Base-by-base conservation (phyloP, 2,329 filamentous ascomycete species). In the Aspergillus felis region DNA sequence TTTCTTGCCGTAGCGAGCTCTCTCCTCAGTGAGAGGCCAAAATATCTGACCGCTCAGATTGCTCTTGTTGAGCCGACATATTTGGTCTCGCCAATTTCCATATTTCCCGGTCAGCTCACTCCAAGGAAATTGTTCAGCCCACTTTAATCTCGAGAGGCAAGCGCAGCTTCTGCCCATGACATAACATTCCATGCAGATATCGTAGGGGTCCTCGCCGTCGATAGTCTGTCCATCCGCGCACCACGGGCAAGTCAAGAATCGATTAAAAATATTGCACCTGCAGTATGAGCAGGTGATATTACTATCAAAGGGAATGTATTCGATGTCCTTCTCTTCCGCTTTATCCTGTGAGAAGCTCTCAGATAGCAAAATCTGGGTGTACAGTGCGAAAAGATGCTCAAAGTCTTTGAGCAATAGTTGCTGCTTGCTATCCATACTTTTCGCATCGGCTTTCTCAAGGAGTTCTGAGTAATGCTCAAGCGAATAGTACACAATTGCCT, bases 161-260 rank as follows among this genome's bases (percentile, higher is more conserved):
- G 84, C 85, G 71, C 94, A 99, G 49, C 92, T 96, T 53, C 94
- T 86, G 24, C 94, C 94, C 89, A 97, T 96, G n/a, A 87, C 89
- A 69, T 96, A 99, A 70, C 94, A 99, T 65, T 99, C 94, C 90
- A 99, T 92, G 69, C 94, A 99, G 24, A 99, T 83, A 71, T 99
- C 94, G 71, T 97, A 99, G 0, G 90, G 90, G 68, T 97, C 86
- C 32, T 87, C 90, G 55, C 91, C 88, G 32, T 86, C 89, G 58
- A 83, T 83, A 10, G 83, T 79, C 22, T 90, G 80, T 51, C 82
- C 79, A 38, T 87, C 82, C 49, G 91, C 84, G 71, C 94, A 99
- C 54, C 87, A 84, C 57, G 91, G 91, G 78, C 94, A 99, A 3
- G 92, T 96, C 25, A 99, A 76, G 69, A 99, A 99, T 3, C 92